Conservation (phyloP, 768 basidiomycete genomes). For the Rhodotorula kratochvilovae region DNA sequence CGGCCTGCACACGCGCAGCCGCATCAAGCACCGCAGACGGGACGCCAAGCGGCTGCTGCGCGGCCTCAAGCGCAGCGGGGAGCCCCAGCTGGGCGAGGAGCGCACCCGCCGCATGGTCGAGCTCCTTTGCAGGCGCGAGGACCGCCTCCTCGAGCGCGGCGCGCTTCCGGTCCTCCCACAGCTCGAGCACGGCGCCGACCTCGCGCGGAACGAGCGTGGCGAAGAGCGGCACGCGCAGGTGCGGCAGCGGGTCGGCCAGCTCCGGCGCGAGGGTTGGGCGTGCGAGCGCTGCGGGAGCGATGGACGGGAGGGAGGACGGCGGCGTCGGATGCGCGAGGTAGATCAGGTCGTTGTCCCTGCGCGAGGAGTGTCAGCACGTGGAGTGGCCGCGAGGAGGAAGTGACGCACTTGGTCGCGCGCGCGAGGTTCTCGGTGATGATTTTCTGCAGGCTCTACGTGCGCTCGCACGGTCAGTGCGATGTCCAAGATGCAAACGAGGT, state of each 20-base stretch:
- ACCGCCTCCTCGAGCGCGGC: slow-evolving; percentile 51
- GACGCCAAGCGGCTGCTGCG: slow-evolving; percentile 78
- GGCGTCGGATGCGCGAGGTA: slow-evolving; percentile 86
- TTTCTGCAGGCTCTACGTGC: slow-evolving; percentile 67
- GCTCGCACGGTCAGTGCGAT: neutral
- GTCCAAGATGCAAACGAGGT: neutral
- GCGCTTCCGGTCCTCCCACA: slow-evolving; percentile 78
- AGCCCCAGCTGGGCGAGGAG: slow-evolving; percentile 62
- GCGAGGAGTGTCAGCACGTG: neutral
- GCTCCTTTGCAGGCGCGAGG: slow-evolving; percentile 56
- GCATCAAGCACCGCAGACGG: slow-evolving; percentile 81
- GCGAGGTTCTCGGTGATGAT: slow-evolving; percentile 62
- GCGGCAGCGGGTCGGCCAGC: slow-evolving; percentile 43
- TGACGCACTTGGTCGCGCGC: slow-evolving; percentile 55
- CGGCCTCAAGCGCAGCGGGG: slow-evolving; percentile 78
- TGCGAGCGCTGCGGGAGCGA: slow-evolving; percentile 65
- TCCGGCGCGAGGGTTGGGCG: slow-evolving; percentile 56
- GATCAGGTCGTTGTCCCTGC: slow-evolving; percentile 86
- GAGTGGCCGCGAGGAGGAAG: neutral
- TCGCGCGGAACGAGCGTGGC: slow-evolving; percentile 74
- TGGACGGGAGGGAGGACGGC: slow-evolving; percentile 60
- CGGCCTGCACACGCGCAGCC: slow-evolving; percentile 74
- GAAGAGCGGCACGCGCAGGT: slow-evolving; percentile 55
- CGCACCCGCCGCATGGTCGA: slow-evolving; percentile 63
- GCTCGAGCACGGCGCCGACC: slow-evolving; percentile 63